Evolutionary conservation across 495 filamentous ascomycete genomes (phyloP), one percentile per base, ranked within the genome.

Genomic region (Aspergillus sclerotioniger): DNA sequence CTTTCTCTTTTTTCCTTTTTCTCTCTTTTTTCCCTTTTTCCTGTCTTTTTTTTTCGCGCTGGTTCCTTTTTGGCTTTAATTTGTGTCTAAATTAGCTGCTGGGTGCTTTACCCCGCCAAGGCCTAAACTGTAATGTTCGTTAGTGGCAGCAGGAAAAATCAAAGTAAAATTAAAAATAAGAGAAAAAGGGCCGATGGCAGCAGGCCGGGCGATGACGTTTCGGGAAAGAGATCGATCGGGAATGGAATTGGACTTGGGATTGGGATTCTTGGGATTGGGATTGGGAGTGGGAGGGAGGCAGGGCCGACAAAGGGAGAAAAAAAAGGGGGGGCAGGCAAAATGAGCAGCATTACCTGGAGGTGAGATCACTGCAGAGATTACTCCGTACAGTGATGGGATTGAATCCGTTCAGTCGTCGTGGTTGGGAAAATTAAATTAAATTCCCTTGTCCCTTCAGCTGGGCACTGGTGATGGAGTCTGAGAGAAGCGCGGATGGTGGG

Each of bases 81-180:
- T 45, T 54, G 46, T 37, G 21, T 51, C 44, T 19, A 33, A n/a
- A 32, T 29, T 21, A 54, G 19, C n/a, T 32, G 51, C 28, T 35
- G 37, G 56, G 43, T 12, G 19, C 32, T 44, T n/a, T 51, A 59
- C 56, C 54, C 51, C 56, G 49, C 45, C 50, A 57, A 57, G 50
- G 37, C 33, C 37, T 41, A 41, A 41, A 41, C 37, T 41, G 37
- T 41, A 41, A 41, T 41, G 13, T 15, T n/a, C n/a, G 37, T 41
- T 41, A 41, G 37, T 41, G 33, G 33, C 33, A 35, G 33, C 33
- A 35, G 33, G 33, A 35, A 35, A 35, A 35, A 35, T 8, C 33
- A 25, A 25, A 25, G 25, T 25, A 25, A 25, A 25, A 25, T 3
- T 25, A 25, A 25, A 25, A 25, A 25, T 25, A 25, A 25, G n/a